Evolutionary conservation across 2,329 filamentous ascomycete genomes (phyloP).

Genomic region (Fusarium globosum): DNA sequence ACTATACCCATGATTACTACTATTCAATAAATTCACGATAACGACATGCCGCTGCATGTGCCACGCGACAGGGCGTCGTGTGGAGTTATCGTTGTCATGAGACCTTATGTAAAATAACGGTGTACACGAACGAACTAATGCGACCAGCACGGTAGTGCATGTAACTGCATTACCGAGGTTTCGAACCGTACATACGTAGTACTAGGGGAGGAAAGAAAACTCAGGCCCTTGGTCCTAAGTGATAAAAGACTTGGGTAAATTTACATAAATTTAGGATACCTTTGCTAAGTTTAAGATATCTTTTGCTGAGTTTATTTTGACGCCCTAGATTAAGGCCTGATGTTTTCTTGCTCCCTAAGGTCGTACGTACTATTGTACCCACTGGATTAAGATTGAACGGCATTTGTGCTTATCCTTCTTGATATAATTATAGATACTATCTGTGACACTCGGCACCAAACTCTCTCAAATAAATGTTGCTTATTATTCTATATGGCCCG

Average conservation of each 20-base stretch:
- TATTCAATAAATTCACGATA: conserved; percentile 9
- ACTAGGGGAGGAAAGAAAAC: neutral
- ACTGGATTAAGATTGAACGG: neutral
- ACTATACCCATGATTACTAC: conserved; percentile 22
- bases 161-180: neutral
- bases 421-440: neutral
- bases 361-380: neutral
- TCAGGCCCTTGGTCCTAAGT: too few species aligned
- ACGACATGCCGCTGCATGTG: conserved; percentile 16
- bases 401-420: neutral
- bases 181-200: neutral
- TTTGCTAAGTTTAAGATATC: too few species aligned
- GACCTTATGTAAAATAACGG: conserved; percentile 30
- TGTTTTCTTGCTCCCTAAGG: too few species aligned
- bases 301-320: too few species aligned
- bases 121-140: conserved; percentile 32
- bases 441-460: neutral
- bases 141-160: conserved; percentile 12
- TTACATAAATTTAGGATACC: too few species aligned
- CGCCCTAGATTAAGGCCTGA: too few species aligned
- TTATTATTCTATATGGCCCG: neutral
- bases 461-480: neutral
- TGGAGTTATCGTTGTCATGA: conserved; percentile 33
- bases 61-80: conserved; percentile 25
- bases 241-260: too few species aligned